Evolutionary conservation across 2,329 filamentous ascomycete genomes (phyloP), one percentile per base, ranked within the genome.

Genomic region (Fusarium oxysporum): DNA sequence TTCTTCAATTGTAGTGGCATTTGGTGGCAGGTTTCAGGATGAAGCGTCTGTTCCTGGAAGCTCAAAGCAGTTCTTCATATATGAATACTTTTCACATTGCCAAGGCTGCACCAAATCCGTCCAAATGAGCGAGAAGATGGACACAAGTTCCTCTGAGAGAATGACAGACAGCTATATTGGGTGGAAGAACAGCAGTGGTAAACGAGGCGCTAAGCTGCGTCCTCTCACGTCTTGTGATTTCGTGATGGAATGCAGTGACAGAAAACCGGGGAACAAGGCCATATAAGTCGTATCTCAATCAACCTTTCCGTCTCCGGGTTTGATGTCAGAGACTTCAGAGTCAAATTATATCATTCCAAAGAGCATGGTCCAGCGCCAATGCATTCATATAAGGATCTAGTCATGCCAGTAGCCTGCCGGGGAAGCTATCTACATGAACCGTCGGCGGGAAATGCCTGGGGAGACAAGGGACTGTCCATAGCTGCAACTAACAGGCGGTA

Each of bases 191-290:
- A n/a, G 19, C 16, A n/a, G 28, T 30, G 9, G 17, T 32, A 6
- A 33, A 32, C 30, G 11, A 28, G 40, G 19, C 21, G 13, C 19
- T 32, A 23, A 23, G 25, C 28, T 41, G 25, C 16, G 35, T n/a
- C 23, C 25, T 23, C 25, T 40, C 44, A 35, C 21, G 16, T 19
- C 28, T 41, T 53, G 48, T 33, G n/a, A 28, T 13, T 21, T 33
- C 10, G 30, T 7, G 12, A 28, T 32, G 25, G 33, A 40, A 54
- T n/a, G 19, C 21, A 25, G 38, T 30, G 21, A 44, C 56, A 53
- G 64, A 58, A 60, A 44, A 45, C 45, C 53, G 55, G 62, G 54
- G 59, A 62, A 64, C 38, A n/a, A 21, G 61, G 48, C 25, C 30
- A 33, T 40, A 25, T 32, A 40, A 54, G 30, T 35, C 38, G 28